Evolutionary conservation across 23 red algal species (phyloP), one percentile per base, ranked within the genome.

Genomic region (Cyanidiococcus yangmingshanensis): DNA sequence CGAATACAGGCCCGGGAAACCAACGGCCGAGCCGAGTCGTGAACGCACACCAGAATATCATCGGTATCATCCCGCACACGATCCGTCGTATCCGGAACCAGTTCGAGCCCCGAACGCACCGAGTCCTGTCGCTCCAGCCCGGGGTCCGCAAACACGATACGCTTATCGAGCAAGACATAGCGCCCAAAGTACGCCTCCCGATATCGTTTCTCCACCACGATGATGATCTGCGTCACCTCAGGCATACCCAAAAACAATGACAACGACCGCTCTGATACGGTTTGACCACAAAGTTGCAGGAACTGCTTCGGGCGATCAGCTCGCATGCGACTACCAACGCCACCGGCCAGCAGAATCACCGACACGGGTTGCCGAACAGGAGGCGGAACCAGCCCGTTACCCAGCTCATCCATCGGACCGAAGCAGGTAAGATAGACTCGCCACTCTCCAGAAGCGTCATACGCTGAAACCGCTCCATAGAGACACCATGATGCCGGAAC

Each of bases 41-140:
- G 94, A 29, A 98, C 84, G 33, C 80, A 84, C 1, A 91, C 89
- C 24, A 98, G 88, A 25, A 58, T 80, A n/a, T 67, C 81, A 0
- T 54, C 79, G 7, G 63, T 35, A 17, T 71, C 63, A 35, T 71
- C 32, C 7, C 27, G 7, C 27, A 27, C n/a, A 25, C 32, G 63
- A 35, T 71, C 63, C n/a, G 12, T 29, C n/a, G 63, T 71, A 35
- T 71, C 32, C 27, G 63, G 63, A 7, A 71, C 63, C 12, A 71
- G 32, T 2, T 12, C 63, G n/a, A 71, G 32, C 27, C 63, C 63
- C 3, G 63, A 71, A 12, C 63, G 83, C 12, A 98, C 94, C 29
- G 88, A 91, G 51, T 89, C 94, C 67, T 98, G 94, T 21, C 94
- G 83, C 76, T 98, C 94, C n/a, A 85, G 39, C n/a, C 94, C 94